phyloP scores from a whole-genome alignment of 768 basidiomycete species.

The Russula dissimulans region DNA sequence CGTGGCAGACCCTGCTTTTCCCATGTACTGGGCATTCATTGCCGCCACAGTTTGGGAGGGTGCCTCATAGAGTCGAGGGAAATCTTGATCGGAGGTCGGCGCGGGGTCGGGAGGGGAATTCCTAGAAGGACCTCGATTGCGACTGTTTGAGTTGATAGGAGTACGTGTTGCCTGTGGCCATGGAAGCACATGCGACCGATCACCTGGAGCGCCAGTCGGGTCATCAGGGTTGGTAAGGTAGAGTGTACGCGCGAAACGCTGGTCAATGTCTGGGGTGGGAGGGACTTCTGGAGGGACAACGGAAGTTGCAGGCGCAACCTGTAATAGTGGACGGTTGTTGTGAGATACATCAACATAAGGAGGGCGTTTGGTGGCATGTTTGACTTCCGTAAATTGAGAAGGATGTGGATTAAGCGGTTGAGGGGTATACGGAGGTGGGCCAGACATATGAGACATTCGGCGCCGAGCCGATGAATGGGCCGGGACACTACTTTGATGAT shows the following conservation, averaged over 20 bases:
- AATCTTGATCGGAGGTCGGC: not conserved
- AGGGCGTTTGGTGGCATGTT: not conserved
- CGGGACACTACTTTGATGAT: not conserved
- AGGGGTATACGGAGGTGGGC: not conserved
- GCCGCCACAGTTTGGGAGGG: conserved; percentile 13
- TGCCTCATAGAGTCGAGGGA: conserved; percentile 11
- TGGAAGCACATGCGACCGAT: not conserved
- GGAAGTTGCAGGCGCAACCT: not conserved
- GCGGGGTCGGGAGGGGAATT: not conserved
- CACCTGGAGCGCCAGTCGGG: not conserved
- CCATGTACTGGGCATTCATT: not conserved
- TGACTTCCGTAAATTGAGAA: not conserved
- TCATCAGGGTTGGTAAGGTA: conserved; percentile 16
- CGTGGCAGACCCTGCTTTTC: conserved; percentile 1
- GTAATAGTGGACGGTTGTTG: not conserved
- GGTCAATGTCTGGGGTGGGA: conserved; percentile 2
- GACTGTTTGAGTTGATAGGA: not conserved
- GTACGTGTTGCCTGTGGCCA: not conserved
- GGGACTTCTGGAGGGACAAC: not conserved
- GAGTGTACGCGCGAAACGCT: conserved; percentile 5
- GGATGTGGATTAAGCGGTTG: not conserved
- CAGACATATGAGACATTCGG: not conserved
- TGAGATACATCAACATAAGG: not conserved
- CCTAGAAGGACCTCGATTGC: not conserved
- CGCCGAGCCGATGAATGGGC: not conserved